Percentiles rank a stretch among this genome's conserved stretches.
Conservation (phyloP, 495 filamentous ascomycete species). For the Halenospora varia region DNA sequence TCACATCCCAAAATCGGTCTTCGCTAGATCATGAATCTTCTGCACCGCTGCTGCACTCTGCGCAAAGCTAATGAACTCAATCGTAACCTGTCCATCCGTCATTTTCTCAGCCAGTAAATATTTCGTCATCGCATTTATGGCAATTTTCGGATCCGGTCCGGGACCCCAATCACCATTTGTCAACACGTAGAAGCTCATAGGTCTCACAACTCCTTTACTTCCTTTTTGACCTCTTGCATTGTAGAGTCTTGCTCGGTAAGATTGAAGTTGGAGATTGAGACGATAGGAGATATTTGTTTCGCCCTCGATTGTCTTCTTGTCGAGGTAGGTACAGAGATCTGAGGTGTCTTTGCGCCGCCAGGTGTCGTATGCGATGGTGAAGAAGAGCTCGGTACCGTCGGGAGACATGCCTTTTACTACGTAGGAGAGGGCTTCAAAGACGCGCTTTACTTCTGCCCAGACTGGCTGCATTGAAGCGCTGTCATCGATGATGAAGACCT, state of each 20-base stretch:
- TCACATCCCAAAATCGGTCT: constrained; percentile 12
- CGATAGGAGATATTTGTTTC: constrained; percentile 11
- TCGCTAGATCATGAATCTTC: constrained; percentile 7
- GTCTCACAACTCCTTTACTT: constrained; percentile 5
- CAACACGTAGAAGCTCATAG: constrained; percentile 18
- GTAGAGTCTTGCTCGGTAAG: constrained; percentile 2
- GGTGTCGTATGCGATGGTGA: constrained; percentile 15
- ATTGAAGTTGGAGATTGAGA: constrained; percentile 12
- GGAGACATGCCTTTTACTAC: constrained; percentile 12
- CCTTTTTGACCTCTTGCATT: constrained; percentile 2
- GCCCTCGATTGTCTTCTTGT: constrained; percentile 7
- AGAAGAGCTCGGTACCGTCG: constrained; percentile 14
- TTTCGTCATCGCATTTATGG: not conserved
- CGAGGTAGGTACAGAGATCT: constrained; percentile 13
- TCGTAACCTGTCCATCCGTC: not conserved
- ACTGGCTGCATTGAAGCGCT: constrained; percentile 2
- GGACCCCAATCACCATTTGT: constrained; percentile 16
- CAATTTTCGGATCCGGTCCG: not conserved
- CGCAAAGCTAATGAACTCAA: constrained; percentile 20
- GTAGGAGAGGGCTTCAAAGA: constrained; percentile 15
- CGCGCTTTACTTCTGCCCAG: constrained; percentile 11
- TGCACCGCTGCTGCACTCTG: constrained; percentile 1
- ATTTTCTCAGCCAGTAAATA: not conserved
- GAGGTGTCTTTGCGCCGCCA: constrained; percentile 13
- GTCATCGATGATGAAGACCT: constrained; percentile 20